These are phyloP conservation scores for Terfezia boudieri DNA, from an alignment of 495 filamentous ascomycete genomes.

Conservation along the genomic window DNA sequence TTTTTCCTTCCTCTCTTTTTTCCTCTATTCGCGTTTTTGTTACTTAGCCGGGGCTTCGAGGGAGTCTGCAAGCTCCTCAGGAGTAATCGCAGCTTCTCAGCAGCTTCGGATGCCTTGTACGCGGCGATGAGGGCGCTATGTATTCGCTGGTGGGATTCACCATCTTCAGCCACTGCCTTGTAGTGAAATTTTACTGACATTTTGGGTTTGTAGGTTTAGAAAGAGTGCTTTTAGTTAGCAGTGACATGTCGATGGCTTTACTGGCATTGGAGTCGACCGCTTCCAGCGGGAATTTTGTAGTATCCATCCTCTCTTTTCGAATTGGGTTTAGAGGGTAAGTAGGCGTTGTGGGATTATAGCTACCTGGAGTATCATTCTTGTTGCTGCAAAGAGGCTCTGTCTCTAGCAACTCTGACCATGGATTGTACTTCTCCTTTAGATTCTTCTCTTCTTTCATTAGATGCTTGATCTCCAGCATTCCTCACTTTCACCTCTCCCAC, in stretches of 20 bases:
- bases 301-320: neutral
- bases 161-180: neutral
- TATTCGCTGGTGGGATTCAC: neutral
- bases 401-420: neutral
- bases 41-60: neutral
- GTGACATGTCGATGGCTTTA: neutral
- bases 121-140: neutral
- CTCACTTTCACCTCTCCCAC: slow-evolving; percentile 1
- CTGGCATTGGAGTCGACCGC: neutral
- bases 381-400: neutral
- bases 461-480: neutral
- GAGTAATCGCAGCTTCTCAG: neutral
- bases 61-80: neutral
- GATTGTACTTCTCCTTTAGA: neutral
- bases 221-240: no score
- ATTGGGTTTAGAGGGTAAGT: neutral
- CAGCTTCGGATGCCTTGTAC: neutral
- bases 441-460: neutral
- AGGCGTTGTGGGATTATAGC: neutral
- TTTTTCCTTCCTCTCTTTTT: neutral
- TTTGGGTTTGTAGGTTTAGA: neutral
- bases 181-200: neutral
- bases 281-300: neutral
- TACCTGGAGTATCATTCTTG: neutral
- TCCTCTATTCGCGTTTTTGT: neutral